Percentiles rank a stretch among this genome's conserved stretches.
phyloP scores from a whole-genome alignment of 169 alveolate genomes.

The Cryptosporidium tyzzeri region DNA sequence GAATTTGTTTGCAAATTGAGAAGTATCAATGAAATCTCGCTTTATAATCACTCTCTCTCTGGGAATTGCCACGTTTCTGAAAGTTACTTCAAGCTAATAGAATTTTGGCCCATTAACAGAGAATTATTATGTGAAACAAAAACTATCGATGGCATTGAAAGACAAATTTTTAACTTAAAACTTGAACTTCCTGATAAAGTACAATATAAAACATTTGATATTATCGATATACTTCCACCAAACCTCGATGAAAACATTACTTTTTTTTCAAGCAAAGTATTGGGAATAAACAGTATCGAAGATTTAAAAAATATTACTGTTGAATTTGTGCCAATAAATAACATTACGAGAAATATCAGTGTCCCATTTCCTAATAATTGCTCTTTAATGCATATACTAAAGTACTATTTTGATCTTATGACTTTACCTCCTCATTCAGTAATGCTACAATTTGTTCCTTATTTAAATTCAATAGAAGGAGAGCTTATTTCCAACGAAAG shows the following conservation, averaged over 20 bases:
- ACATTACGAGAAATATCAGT: neutral
- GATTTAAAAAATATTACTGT: conserved; percentile 5
- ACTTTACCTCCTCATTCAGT: conserved; percentile 29
- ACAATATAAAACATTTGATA: conserved; percentile 33
- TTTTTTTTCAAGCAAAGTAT: conserved; percentile 34
- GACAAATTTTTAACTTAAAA: conserved; percentile 16
- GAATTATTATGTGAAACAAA: conserved; percentile 22
- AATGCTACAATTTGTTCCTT: conserved; percentile 61
- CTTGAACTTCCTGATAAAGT: neutral
- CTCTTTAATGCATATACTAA: conserved; percentile 18
- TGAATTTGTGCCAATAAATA: conserved; percentile 12
- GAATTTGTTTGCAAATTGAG: neutral
- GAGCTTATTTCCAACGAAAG: conserved; percentile 4
- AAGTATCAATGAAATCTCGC: neutral
- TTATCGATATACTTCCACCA: conserved; percentile 61
- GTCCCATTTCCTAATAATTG: conserved; percentile 50
- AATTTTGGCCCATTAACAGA: neutral
- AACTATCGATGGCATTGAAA: neutral
- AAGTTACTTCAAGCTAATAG: conserved; percentile 18
- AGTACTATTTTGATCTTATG: conserved; percentile 38
- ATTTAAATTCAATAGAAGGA: conserved; percentile 5
- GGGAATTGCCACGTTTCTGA: conserved; percentile 61
- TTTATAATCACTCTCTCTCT: neutral
- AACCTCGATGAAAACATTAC: neutral
- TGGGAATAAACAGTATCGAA: conserved; percentile 8